These are phyloP conservation scores for Craterostigma plantagineum DNA, from an alignment of 257 asterid genomes.

Conservation along the genomic window DNA sequence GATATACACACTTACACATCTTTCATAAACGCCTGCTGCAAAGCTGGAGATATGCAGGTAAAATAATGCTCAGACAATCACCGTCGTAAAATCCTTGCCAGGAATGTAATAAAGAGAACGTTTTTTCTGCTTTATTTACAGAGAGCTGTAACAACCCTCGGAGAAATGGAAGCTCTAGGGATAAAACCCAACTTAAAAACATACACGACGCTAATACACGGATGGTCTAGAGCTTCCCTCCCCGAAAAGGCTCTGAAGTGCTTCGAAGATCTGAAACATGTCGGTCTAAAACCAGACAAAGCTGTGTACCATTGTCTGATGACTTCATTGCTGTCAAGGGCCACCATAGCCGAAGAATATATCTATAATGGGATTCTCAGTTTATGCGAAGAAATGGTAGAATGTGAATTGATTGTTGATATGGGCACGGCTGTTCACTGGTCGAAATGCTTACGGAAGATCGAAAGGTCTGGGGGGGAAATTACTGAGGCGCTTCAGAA, in stretches of 20 bases:
- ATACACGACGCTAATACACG: slow-evolving; percentile 79
- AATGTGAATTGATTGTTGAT: slow-evolving; percentile 39
- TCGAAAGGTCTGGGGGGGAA: slow-evolving; percentile 64
- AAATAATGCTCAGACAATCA: too few relatives aligned
- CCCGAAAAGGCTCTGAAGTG: slow-evolving; percentile 92
- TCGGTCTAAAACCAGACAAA: slow-evolving; percentile 64
- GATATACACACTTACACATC: slow-evolving; percentile 96
- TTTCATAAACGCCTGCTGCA: slow-evolving; percentile 82
- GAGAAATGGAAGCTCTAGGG: slow-evolving; percentile 70
- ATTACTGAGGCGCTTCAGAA: slow-evolving; percentile 85
- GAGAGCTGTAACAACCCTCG: slow-evolving; percentile 59
- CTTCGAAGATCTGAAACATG: slow-evolving; percentile 72
- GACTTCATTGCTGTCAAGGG: slow-evolving; percentile 82
- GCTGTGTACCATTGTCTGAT: slow-evolving; percentile 93
- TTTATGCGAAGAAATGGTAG: slow-evolving; percentile 66
- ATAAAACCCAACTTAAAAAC: slow-evolving; percentile 77
- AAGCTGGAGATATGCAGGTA: slow-evolving; percentile 98
- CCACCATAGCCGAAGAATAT: slow-evolving; percentile 71
- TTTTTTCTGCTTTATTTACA: slow-evolving; percentile 12
- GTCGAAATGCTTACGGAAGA: slow-evolving; percentile 69
- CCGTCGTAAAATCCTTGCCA: too few relatives aligned
- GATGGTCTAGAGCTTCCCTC: slow-evolving; percentile 93
- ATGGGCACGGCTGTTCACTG: slow-evolving; percentile 99
- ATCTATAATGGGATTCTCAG: slow-evolving; percentile 33
- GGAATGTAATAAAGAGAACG: too few relatives aligned